These are phyloP conservation scores for Spiraea crenata DNA, from an alignment of 331 rosid species.

Conservation along the genomic window DNA sequence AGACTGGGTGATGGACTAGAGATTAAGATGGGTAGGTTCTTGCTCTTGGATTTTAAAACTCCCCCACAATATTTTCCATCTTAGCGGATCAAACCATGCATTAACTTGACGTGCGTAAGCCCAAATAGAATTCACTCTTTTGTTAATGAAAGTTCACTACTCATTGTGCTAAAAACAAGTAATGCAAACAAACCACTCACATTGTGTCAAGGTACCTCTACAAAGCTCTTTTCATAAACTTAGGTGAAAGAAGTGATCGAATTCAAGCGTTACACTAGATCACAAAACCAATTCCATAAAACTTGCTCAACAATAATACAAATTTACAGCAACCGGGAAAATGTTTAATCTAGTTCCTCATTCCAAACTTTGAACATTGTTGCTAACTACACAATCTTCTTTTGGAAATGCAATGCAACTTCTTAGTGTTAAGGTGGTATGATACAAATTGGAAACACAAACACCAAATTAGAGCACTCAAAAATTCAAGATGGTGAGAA, in stretches of 20 bases:
- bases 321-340: not conserved
- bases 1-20: too few relatives aligned
- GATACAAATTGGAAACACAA: not conserved
- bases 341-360: not conserved
- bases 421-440: not conserved
- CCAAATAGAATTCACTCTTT: too few relatives aligned
- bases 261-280: not conserved
- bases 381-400: not conserved
- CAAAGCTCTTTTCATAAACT: not conserved
- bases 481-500: not conserved
- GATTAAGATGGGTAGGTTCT: too few relatives aligned
- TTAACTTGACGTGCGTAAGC: too few relatives aligned
- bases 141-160: too few relatives aligned
- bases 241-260: slow-evolving; percentile 6
- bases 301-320: not conserved
- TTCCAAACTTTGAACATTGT: not conserved
- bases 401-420: not conserved
- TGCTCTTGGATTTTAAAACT: too few relatives aligned
- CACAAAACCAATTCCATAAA: not conserved
- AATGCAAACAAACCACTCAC: too few relatives aligned
- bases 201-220: too few relatives aligned
- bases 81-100: too few relatives aligned
- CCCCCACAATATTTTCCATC: too few relatives aligned
- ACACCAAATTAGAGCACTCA: not conserved
- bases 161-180: too few relatives aligned